Evolutionary conservation across 176 grass and related monocot species (phyloP).

Genomic region (Zea luxurians): DNA sequence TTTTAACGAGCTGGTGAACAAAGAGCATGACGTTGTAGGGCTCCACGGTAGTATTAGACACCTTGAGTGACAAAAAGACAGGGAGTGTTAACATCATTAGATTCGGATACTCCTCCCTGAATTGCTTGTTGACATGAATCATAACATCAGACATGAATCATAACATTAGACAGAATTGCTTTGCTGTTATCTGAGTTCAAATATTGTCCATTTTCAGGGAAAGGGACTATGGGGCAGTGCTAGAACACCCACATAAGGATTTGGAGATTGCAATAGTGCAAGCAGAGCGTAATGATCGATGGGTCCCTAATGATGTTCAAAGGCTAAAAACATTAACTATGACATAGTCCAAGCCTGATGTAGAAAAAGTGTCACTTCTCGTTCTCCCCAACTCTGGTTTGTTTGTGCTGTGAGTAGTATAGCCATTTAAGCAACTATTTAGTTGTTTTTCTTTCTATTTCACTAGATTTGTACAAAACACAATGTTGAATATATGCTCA

Average conservation of each 20-base stretch:
- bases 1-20: conserved; percentile 84
- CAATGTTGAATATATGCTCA: too few species aligned
- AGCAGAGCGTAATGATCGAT: conserved; percentile 88
- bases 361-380: conserved; percentile 64
- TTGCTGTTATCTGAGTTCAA: neutral
- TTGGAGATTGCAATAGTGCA: conserved; percentile 78
- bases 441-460: too few species aligned
- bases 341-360: conserved; percentile 41
- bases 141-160: neutral
- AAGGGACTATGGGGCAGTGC: conserved; percentile 68
- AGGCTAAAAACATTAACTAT: conserved; percentile 61
- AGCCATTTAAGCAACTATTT: too few species aligned
- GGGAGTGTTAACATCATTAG: conserved; percentile 81
- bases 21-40: conserved; percentile 81
- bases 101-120: conserved; percentile 75
- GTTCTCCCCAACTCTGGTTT: conserved; percentile 71
- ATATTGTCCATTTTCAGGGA: conserved; percentile 49
- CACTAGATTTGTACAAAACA: too few species aligned
- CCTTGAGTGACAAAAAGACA: conserved; percentile 74
- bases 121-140: neutral
- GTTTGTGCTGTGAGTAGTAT: too few species aligned
- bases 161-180: neutral
- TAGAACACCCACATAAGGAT: conserved; percentile 74
- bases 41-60: conserved; percentile 75
- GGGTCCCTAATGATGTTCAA: conserved; percentile 64